phyloP scores from a whole-genome alignment of 2,329 filamentous ascomycete genomes.

The Talaromyces sp. region DNA sequence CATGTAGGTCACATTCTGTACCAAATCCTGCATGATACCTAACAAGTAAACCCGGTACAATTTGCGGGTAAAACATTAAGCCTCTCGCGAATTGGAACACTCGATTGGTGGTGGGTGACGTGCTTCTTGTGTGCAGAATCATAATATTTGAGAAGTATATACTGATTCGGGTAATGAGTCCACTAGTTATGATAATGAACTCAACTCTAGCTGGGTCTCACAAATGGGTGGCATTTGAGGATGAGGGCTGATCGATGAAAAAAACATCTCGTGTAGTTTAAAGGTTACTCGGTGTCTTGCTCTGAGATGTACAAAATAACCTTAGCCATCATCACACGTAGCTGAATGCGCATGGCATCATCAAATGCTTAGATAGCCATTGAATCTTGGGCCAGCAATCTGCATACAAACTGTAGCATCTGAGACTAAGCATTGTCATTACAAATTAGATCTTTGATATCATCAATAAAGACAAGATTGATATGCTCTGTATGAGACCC shows the following conservation, averaged over 20 bases:
- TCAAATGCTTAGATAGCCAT: neutral
- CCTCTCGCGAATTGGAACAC: neutral
- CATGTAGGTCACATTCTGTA: neutral
- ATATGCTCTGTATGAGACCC: neutral
- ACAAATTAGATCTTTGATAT: neutral
- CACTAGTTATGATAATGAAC: neutral
- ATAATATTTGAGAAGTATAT: neutral
- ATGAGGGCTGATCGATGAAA: neutral
- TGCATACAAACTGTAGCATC: too few relatives aligned
- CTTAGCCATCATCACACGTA: neutral
- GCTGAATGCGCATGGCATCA: neutral
- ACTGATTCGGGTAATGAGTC: neutral
- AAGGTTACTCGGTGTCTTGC: neutral
- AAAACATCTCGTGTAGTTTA: neutral
- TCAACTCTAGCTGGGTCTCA: too few relatives aligned
- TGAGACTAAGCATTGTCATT: neutral
- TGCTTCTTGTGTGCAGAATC: neutral
- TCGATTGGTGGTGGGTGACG: neutral
- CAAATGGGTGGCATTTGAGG: neutral
- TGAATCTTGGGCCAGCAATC: too few relatives aligned
- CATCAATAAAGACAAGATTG: neutral
- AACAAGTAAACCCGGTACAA: neutral
- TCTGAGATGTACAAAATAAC: neutral
- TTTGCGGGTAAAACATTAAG: neutral
- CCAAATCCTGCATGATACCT: neutral